Evolutionary conservation across 1,139 yeast genomes (phyloP).

Genomic region (Yamadazyma triangularis): DNA sequence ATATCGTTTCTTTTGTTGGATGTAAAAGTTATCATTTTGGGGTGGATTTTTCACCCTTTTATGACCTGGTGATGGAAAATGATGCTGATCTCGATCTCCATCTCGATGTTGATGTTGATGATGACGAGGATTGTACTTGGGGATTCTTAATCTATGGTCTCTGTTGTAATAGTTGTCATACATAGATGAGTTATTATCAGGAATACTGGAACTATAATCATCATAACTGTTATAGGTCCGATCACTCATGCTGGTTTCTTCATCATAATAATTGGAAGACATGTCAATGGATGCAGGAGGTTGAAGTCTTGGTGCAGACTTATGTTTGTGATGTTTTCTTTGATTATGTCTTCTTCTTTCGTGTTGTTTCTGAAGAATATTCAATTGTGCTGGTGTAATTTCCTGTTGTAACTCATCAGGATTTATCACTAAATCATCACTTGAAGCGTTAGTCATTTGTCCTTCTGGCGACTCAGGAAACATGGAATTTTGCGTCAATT

Average conservation of each 20-base stretch:
- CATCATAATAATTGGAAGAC: slow-evolving; percentile 4
- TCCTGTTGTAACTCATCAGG: slow-evolving; percentile 30
- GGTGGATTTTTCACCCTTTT: slow-evolving; percentile 1
- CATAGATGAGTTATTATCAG: slow-evolving; percentile 3
- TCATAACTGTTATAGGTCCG: background rate
- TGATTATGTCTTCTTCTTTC: slow-evolving; percentile 6
- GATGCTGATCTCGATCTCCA: too few species aligned
- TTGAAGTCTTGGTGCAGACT: background rate
- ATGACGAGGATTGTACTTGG: too few species aligned
- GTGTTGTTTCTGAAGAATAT: slow-evolving; percentile 17
- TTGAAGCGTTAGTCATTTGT: slow-evolving; percentile 5
- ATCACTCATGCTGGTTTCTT: slow-evolving; percentile 1
- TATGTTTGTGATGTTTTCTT: slow-evolving; percentile 6
- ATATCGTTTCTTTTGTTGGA: slow-evolving; percentile 31
- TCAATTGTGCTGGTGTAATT: slow-evolving; percentile 36
- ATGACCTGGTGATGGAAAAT: background rate
- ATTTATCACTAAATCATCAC: slow-evolving; percentile 13
- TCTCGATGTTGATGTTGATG: too few species aligned
- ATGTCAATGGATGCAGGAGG: background rate
- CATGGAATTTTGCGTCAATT: background rate
- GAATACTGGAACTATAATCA: slow-evolving; percentile 1
- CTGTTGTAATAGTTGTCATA: slow-evolving; percentile 11
- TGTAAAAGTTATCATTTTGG: slow-evolving; percentile 29
- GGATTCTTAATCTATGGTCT: slow-evolving; percentile 7
- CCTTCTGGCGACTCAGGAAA: slow-evolving; percentile 10